These are phyloP conservation scores for Epicoccum nigrum DNA, from an alignment of 2,329 filamentous ascomycete species.

Conservation along the genomic window DNA sequence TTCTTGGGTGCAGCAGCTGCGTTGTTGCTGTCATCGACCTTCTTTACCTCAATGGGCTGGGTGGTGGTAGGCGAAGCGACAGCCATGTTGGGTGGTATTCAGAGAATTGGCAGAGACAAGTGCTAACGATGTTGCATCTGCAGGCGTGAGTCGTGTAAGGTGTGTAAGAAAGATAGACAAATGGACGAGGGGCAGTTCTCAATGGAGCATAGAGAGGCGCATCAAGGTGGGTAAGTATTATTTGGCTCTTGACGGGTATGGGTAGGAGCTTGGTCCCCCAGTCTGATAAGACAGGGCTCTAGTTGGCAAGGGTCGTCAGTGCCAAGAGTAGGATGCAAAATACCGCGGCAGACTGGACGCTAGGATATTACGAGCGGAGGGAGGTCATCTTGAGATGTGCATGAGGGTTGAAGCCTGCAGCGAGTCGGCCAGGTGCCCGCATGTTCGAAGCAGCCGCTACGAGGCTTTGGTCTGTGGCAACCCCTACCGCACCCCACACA, in stretches of 20 bases:
- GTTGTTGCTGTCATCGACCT: conserved; percentile 36
- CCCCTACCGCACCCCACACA: conserved; percentile 44
- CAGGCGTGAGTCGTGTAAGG: conserved; percentile 40
- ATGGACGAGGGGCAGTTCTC: conserved; percentile 44
- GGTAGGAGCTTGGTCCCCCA: conserved; percentile 43
- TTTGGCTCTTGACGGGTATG: conserved; percentile 41
- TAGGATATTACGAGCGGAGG: conserved; percentile 41
- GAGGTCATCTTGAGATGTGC: conserved; percentile 40
- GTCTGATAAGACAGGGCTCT: conserved; percentile 47
- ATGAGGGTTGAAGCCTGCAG: conserved; percentile 38
- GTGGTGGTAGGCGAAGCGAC: conserved; percentile 40
- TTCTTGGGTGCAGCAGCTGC: conserved; percentile 56
- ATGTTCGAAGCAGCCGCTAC: conserved; percentile 42
- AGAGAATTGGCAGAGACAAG: conserved; percentile 6
- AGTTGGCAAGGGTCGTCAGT: conserved; percentile 30
- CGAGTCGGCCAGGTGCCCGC: conserved; percentile 41
- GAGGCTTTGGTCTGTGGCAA: conserved; percentile 45
- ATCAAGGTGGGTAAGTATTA: conserved; percentile 49
- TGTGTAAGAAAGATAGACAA: conserved; percentile 44
- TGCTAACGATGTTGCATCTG: conserved; percentile 41
- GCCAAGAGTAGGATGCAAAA: conserved; percentile 44
- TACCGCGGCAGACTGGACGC: conserved; percentile 41
- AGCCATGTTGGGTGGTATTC: conserved; percentile 36
- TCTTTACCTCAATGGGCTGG: conserved; percentile 43
- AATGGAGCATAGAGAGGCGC: conserved; percentile 47